phyloP scores from a whole-genome alignment of 805 yeast species.

The Saccharomycopsis sp. region DNA sequence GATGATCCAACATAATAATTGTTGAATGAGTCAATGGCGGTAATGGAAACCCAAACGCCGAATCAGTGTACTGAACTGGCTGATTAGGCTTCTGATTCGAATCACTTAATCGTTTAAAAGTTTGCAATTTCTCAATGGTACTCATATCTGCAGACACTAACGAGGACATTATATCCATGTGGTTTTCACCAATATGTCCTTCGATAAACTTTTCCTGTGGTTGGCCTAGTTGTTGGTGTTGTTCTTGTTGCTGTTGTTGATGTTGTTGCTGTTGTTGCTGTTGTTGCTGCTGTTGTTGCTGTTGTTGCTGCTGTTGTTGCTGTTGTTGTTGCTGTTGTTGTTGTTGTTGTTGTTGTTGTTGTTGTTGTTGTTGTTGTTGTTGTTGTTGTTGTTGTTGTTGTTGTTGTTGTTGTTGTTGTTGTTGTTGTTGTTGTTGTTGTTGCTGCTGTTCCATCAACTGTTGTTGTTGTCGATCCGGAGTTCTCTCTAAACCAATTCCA shows the following conservation, averaged over 20 bases:
- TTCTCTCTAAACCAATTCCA: no score
- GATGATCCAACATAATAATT: conserved; percentile 69
- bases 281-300: conserved; percentile 12
- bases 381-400: not conserved
- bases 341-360: conserved; percentile 4
- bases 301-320: not conserved
- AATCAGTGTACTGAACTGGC: conserved; percentile 57
- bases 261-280: conserved; percentile 16
- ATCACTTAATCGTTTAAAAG: conserved; percentile 31
- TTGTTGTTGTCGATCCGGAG: no score
- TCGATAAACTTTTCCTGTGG: not conserved
- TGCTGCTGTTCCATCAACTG: no score
- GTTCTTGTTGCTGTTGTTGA: conserved; percentile 16
- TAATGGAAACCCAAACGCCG: conserved; percentile 82
- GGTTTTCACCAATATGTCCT: not conserved
- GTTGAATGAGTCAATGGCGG: conserved; percentile 78
- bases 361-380: not conserved
- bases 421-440: not conserved
- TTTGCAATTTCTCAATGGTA: conserved; percentile 21
- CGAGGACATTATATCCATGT: conserved; percentile 20
- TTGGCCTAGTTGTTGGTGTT: conserved; percentile 2
- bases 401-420: conserved; percentile 6
- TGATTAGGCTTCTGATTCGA: conserved; percentile 43
- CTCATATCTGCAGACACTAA: conserved; percentile 19
- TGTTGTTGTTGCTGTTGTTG: not conserved